A percentile compares a stretch with the other conserved stretches of the same genome.
These are phyloP conservation scores for Phlebiopsis gigantea DNA, from an alignment of 768 basidiomycete genomes.

Conservation along the genomic window DNA sequence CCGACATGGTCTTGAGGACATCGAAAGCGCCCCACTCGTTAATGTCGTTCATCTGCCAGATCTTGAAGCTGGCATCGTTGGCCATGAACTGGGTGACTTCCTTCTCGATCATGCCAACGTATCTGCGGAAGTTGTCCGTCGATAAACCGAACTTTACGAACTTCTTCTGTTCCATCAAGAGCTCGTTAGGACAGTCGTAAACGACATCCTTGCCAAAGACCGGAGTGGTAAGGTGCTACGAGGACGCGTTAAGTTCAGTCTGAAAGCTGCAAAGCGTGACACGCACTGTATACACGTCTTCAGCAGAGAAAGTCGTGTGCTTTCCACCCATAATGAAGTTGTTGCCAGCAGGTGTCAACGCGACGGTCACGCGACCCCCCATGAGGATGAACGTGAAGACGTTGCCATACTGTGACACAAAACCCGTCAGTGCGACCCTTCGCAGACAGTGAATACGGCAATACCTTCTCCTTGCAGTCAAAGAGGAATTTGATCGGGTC, in stretches of 20 bases:
- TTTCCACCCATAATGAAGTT: constrained; percentile 95
- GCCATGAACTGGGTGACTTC: constrained; percentile 58
- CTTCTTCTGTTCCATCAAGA: constrained; percentile 98
- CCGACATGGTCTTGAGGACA: constrained; percentile 63
- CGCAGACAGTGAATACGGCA: constrained; percentile 5
- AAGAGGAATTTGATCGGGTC: constrained; percentile 90
- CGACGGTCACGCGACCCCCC: constrained; percentile 87
- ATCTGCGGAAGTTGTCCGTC: constrained; percentile 83
- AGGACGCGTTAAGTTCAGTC: not conserved
- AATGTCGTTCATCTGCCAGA: constrained; percentile 58
- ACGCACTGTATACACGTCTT: constrained; percentile 92
- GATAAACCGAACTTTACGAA: constrained; percentile 96
- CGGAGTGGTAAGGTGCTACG: constrained; percentile 84
- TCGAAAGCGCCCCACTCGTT: constrained; percentile 81
- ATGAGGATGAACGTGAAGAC: constrained; percentile 95
- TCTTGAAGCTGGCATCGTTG: constrained; percentile 56
- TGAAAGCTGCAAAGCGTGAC: not conserved
- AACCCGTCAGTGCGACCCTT: not conserved
- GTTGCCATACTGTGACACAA: constrained; percentile 70
- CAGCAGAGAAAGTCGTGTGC: constrained; percentile 86
- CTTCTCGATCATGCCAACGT: constrained; percentile 48
- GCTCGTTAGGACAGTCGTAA: constrained; percentile 93
- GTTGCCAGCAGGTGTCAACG: constrained; percentile 86
- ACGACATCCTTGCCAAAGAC: constrained; percentile 98
- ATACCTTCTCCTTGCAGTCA: constrained; percentile 72